Conservation (phyloP, 1,139 yeast genomes). For the Kodamaea anthophila region DNA sequence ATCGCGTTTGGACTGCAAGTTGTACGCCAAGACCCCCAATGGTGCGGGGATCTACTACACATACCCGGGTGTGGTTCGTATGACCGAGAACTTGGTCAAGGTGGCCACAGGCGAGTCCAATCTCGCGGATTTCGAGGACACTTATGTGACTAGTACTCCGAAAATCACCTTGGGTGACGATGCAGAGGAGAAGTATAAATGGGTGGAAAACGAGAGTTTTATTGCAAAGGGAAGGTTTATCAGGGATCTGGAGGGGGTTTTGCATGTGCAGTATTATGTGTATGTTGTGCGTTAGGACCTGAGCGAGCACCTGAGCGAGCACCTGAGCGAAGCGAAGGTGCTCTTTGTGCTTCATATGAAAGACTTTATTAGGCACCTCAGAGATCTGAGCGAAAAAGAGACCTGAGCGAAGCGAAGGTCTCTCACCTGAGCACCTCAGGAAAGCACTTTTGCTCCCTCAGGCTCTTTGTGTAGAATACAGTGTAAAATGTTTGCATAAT, state of each 20-base stretch:
- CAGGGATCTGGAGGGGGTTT: constrained; percentile 34
- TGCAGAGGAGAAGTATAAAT: constrained; percentile 36
- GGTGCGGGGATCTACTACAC: constrained; percentile 34
- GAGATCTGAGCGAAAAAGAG: too few relatives aligned
- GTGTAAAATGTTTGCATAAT: too few relatives aligned
- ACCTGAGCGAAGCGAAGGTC: too few relatives aligned
- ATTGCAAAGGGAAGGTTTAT: constrained; percentile 51
- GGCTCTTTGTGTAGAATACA: too few relatives aligned
- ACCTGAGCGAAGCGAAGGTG: not conserved
- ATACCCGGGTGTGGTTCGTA: constrained; percentile 42
- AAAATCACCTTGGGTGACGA: constrained; percentile 32
- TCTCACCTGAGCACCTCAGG: too few relatives aligned
- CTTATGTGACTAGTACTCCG: constrained; percentile 44
- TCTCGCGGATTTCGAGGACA: constrained; percentile 34
- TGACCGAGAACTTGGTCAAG: constrained; percentile 25
- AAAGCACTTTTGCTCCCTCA: too few relatives aligned
- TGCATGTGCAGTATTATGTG: constrained; percentile 47
- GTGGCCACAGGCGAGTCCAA: constrained; percentile 26
- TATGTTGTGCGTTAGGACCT: constrained; percentile 27
- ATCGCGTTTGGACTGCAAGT: constrained; percentile 43
- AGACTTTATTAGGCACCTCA: too few relatives aligned
- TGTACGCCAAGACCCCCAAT: constrained; percentile 38
- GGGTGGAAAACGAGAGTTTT: constrained; percentile 42
- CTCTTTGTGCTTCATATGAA: too few relatives aligned
- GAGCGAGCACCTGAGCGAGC: too few relatives aligned